A percentile compares a stretch with the other conserved stretches of the same genome.
Conservation (phyloP, 2,329 filamentous ascomycete genomes). For the Arthrinium phaeospermum region DNA sequence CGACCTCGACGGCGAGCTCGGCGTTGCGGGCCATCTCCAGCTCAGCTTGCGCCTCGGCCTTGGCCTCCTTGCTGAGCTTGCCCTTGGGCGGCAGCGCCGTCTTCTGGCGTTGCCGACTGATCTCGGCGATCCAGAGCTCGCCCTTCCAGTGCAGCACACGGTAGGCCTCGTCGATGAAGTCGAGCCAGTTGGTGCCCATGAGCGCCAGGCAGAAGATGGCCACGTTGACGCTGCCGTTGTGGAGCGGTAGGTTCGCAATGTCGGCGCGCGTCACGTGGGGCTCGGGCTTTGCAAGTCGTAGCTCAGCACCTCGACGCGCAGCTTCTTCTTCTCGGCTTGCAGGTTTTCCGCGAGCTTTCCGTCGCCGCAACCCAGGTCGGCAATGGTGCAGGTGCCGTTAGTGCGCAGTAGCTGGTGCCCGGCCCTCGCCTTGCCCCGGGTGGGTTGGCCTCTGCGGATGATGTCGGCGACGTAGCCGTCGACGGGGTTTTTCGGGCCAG, state of each 20-base stretch:
- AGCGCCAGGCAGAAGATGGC: conserved; percentile 95
- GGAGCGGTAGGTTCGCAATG: conserved; percentile 81
- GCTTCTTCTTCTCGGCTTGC: conserved; percentile 64
- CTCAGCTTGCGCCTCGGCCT: conserved; percentile 49
- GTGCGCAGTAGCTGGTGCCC: conserved; percentile 70
- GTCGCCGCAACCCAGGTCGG: conserved; percentile 93
- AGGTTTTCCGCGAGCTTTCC: conserved; percentile 78
- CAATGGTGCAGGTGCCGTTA: conserved; percentile 75
- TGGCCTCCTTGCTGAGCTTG: conserved; percentile 50
- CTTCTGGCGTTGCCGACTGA: conserved; percentile 78
- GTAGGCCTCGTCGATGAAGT: conserved; percentile 95
- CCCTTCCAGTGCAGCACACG: conserved; percentile 90
- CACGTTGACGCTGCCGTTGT: conserved; percentile 78
- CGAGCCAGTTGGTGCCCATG: conserved; percentile 99
- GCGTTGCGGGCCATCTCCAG: conserved; percentile 56
- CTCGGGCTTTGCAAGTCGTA: conserved; percentile 85
- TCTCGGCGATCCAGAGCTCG: conserved; percentile 96
- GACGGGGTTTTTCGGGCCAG: conserved; percentile 97
- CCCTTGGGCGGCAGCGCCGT: conserved; percentile 23
- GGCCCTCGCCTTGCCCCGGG: conserved; percentile 19
- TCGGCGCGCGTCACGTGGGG: conserved; percentile 85
- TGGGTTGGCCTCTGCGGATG: conserved; percentile 64
- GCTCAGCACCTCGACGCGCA: conserved; percentile 78
- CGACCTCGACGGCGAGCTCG: conserved; percentile 72
- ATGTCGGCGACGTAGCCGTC: conserved; percentile 82